Evolutionary conservation across 108 stramenopile genomes (phyloP), one percentile per base, ranked within the genome.

Genomic region (Schizochytrium sp.): DNA sequence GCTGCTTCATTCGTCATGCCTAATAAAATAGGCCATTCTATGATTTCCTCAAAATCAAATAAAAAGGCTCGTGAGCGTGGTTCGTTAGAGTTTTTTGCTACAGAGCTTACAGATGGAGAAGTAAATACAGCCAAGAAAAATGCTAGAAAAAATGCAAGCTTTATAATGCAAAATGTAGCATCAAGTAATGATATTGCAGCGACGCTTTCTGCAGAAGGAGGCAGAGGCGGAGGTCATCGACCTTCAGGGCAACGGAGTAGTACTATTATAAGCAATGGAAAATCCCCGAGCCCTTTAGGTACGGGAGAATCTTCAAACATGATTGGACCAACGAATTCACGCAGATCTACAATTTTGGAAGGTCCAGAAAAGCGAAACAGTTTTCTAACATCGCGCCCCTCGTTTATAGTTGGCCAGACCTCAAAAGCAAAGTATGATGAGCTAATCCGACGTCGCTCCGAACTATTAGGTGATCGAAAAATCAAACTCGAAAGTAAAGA

Each of bases 1-100:
- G 64, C 64, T 12, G 64, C 64, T 7, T 69, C 64, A 8, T 69
- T 69, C 28, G 64, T 69, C 64, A 69, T 69, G 64, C 64, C 64
- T 28, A 69, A 7, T 8, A 69, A 69, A 2, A 69, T 69, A 38
- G 42, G 44, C 42, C 64, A 69, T 5, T 69, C 64, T 0, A 44
- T 69, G 8, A 69, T 69, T 44, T 38, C 42, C 0, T 69, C 64
- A 38, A 69, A 69, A 44, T 69, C 64, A 7, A 7, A 44, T 0
- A 69, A 69, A 15, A 7, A 44, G 28, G 64, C 64, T 44, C 64
- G 64, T 44, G 64, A 69, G 64, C 12, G 15, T 7, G 64, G 64
- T 10, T 69, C 64, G 40, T 15, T 69, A 7, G 64, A 69, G 64
- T 3, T 69, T 15, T 44, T 69, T 44, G 64, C 64, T 44, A 69